Evolutionary conservation across 2,329 filamentous ascomycete species (phyloP), one percentile per base, ranked within the genome.

Genomic region (Neurospora sp.): DNA sequence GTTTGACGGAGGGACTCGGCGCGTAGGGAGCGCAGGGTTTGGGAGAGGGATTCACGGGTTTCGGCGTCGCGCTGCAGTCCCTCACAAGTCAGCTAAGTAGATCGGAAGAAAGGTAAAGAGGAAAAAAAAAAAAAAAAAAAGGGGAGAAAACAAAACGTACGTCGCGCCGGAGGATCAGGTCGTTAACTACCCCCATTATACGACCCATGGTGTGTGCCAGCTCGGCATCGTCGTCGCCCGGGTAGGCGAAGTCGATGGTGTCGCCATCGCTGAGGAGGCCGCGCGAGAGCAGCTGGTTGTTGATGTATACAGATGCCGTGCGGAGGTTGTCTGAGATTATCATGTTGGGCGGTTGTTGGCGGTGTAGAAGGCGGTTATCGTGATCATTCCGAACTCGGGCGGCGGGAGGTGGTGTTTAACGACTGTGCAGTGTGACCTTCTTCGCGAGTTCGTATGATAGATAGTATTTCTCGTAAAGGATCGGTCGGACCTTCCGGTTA

Each of bases 181-280:
- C 96, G 80, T 99, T 97, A 67, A 99, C 89, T 33, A 99, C 86
- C 77, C 95, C 92, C 82, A 99, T 97, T 75, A 98, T 90, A 74
- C 89, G 88, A 23, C 91, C 91, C 89, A 96, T 95, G 19, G 91
- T 92, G 67, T 86, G 87, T 33, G 79, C 78, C 57, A 84, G 74
- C 40, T 76, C 76, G 66, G 70, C 77, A 86, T 89, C 87, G 71
- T 84, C 86, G 72, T 87, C 84, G 68, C 87, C 52, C 8, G 92
- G 90, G 72, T 88, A 83, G 71, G 91, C 89, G 79, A 99, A 99
- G 79, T 97, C 90, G 80, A 99, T 92, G 57, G 82, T 83, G 75
- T 91, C 88, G 74, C 91, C 88, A 85, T 90, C 88, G 74, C 87
- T 84, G 33, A 91, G 79, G 10, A 91, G 81, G 3, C 89, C 89